A percentile compares a stretch with the other conserved stretches of the same genome.
phyloP scores from a whole-genome alignment of 352 stramenopile species.

The Pythium sukuiense region DNA sequence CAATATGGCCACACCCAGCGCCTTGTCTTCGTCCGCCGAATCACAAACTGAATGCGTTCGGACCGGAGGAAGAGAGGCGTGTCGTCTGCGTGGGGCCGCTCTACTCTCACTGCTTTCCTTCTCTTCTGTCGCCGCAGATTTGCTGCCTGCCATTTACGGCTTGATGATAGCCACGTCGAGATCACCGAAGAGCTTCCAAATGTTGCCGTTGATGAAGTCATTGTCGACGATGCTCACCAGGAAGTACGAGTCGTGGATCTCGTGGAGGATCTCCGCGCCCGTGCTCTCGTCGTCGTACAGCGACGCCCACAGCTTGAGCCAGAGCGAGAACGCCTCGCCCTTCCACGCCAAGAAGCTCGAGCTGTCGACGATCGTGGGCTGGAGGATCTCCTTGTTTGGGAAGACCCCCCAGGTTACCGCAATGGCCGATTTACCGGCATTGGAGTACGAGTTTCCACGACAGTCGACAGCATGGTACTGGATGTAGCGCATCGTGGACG shows the following conservation, averaged over 20 bases:
- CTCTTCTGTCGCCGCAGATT: neutral
- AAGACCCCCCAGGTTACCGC: conserved; percentile 99
- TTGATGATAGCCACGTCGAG: conserved; percentile 3
- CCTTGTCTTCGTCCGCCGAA: conserved; percentile 18
- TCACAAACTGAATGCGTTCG: neutral
- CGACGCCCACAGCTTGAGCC: conserved; percentile 95
- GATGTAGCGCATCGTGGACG: conserved; percentile 77
- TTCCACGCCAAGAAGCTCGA: conserved; percentile 95
- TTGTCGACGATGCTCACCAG: conserved; percentile 99
- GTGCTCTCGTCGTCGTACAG: conserved; percentile 93
- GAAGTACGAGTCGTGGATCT: conserved; percentile 97
- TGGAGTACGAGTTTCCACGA: conserved; percentile 90
- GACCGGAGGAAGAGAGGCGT: conserved; percentile 15
- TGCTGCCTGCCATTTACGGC: neutral
- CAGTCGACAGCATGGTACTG: conserved; percentile 92
- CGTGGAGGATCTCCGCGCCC: conserved; percentile 92
- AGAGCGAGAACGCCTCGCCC: conserved; percentile 97
- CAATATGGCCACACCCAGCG: neutral
- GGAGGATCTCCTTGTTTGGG: conserved; percentile 95
- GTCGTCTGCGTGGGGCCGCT: neutral
- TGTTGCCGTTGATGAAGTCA: conserved; percentile 92
- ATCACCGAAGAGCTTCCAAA: conserved; percentile 76
- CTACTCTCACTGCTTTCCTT: neutral
- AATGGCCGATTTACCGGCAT: conserved; percentile 89
- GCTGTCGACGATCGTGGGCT: conserved; percentile 98